These are phyloP conservation scores for Fraxinus latifolia DNA, from an alignment of 305 asterid genomes.

Conservation along the genomic window DNA sequence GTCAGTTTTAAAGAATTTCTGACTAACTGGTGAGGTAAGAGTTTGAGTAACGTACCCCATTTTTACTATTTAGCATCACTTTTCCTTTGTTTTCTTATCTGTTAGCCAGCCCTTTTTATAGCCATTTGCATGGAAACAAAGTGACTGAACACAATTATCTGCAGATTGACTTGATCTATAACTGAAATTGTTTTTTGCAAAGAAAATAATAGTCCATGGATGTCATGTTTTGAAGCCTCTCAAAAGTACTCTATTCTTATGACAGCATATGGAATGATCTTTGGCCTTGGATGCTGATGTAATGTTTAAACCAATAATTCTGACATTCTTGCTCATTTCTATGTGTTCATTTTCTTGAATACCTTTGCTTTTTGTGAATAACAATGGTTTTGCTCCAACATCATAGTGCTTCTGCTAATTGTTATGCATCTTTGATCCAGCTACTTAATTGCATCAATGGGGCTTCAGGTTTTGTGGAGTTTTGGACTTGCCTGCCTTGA, in stretches of 20 bases:
- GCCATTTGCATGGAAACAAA: neutral
- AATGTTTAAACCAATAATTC: neutral
- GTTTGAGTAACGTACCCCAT: neutral
- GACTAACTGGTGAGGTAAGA: neutral
- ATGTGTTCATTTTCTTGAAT: neutral
- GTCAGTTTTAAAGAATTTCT: neutral
- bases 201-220: neutral
- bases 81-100: neutral
- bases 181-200: neutral
- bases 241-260: neutral
- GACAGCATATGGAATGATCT: neutral
- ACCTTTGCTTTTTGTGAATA: neutral
- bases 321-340: neutral
- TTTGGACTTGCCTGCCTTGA: constrained; percentile 80
- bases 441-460: constrained; percentile 74
- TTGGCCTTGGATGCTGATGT: neutral
- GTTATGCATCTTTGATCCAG: constrained; percentile 35
- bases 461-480: constrained; percentile 84
- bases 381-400: neutral
- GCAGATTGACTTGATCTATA: neutral
- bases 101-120: neutral
- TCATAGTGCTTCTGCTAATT: neutral
- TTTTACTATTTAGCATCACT: neutral
- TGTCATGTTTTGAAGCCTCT: neutral
- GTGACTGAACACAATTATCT: neutral